Base-by-base conservation (phyloP, 2,329 filamentous ascomycete species). In the Cryphonectria naterciae region DNA sequence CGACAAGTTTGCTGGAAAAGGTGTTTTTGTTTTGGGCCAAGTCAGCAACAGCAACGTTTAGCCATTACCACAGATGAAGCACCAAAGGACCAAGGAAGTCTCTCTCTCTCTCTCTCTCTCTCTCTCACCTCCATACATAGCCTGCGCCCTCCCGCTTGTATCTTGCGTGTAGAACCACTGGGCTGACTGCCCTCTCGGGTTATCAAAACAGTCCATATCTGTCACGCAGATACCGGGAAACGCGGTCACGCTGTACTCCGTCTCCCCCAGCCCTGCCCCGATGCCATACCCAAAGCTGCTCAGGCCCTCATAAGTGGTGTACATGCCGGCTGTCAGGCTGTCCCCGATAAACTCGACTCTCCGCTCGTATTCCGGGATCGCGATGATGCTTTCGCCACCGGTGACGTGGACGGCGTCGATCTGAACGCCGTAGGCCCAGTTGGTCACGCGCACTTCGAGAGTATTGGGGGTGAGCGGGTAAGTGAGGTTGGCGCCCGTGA, bases 401-500 rank as follows among this genome's bases (percentile, higher is more conserved):
- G 80, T 81, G 19, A 88, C 80, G 68, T 88, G 85, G 2, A 90
- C 81, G 10, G 83, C 80, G 25, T 81, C 79, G 61, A 90, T 84
- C 77, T 90, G 88, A 4, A 90, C 83, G 2, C 87, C 87, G 74
- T 86, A 86, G 22, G 83, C 87, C 87, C 87, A 90, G 74, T 90
- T 90, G 1, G 87, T 87, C 22, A 90, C 87, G 73, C 87, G 81
- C 74, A 90, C 78, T 76, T 90, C 87, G 70, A 90, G 88, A 0
- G 81, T 84, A 43, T 83, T 82, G 0, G 84, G 83, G 56, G 77
- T 81, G 28, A 85, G 75, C 0, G 84, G 81, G 15, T 79, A 78
- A 0, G 82, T 84, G 54, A 83, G 75, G 65, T 83, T 81, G 13
- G 85, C 79, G 6, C 84, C 84, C 0, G 83, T 79, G 0, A 83